Conservation (phyloP, 2,329 filamentous ascomycete species). For the Sclerotinia glacialis region DNA sequence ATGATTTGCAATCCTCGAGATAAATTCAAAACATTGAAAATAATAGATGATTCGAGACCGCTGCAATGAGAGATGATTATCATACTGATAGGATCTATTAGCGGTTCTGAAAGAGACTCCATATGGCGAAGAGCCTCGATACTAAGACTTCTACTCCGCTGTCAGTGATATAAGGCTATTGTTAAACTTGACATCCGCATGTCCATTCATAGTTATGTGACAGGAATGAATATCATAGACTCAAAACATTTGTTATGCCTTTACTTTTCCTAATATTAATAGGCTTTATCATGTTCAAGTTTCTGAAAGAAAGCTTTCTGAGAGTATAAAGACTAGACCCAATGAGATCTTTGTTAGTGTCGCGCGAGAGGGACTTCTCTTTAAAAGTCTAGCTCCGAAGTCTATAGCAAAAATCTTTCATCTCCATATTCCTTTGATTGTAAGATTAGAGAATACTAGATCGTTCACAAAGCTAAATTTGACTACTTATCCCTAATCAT, state of each 20-base stretch:
- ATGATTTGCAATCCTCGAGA: background rate
- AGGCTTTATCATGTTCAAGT: background rate
- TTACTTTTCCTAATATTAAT: too few relatives aligned
- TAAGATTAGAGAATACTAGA: too few relatives aligned
- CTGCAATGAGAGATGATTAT: background rate
- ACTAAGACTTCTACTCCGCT: too few relatives aligned
- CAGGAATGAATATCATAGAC: background rate
- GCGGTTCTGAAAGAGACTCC: too few relatives aligned
- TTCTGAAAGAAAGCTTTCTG: too few relatives aligned
- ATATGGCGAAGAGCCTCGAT: too few relatives aligned
- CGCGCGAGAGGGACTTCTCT: background rate
- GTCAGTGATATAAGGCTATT: too few relatives aligned
- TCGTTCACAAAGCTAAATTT: background rate
- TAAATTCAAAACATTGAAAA: background rate
- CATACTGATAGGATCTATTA: too few relatives aligned
- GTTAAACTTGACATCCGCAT: too few relatives aligned
- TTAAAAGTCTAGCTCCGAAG: background rate
- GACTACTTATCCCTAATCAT: background rate
- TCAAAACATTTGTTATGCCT: background rate
- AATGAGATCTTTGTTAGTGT: background rate
- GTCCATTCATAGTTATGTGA: background rate
- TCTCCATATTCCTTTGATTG: too few relatives aligned
- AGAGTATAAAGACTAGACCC: accelerated
- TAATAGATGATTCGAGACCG: background rate
- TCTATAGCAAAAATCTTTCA: too few relatives aligned